Evolutionary conservation across 805 yeast genomes (phyloP).

Genomic region (Pachysolen tannophilus): DNA sequence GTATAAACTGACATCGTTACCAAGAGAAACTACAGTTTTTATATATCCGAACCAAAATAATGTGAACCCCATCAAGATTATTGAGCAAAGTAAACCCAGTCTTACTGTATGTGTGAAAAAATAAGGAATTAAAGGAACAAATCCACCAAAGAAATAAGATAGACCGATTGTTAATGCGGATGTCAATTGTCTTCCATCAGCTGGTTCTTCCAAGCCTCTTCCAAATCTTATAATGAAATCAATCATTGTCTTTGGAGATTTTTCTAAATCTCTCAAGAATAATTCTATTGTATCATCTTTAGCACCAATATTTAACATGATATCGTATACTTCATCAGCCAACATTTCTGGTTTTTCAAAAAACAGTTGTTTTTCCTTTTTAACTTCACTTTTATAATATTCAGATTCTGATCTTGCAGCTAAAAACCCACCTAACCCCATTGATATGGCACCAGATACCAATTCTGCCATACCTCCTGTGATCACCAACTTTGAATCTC

Average conservation of each 20-base stretch:
- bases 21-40: conserved; percentile 81
- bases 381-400: conserved; percentile 64
- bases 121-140: conserved; percentile 85
- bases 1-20: conserved; percentile 55
- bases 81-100: conserved; percentile 68
- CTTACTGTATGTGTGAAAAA: conserved; percentile 74
- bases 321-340: conserved; percentile 75
- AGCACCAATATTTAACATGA: conserved; percentile 66
- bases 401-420: conserved; percentile 90
- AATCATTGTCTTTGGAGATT: conserved; percentile 69
- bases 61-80: conserved; percentile 76
- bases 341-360: conserved; percentile 57
- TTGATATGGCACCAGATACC: conserved; percentile 92
- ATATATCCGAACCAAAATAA: conserved; percentile 80
- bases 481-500: conserved; percentile 82
- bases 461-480: conserved; percentile 98
- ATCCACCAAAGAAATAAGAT: conserved; percentile 87
- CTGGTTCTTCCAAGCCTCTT: conserved; percentile 92
- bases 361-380: conserved; percentile 59
- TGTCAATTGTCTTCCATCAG: conserved; percentile 81
- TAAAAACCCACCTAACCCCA: conserved; percentile 95
- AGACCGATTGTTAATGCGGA: conserved; percentile 87
- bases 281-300: conserved; percentile 65
- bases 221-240: conserved; percentile 85
- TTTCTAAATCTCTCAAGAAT: conserved; percentile 72